Percentiles rank a stretch among this genome's conserved stretches.
Conservation (phyloP, 345 rosid species). For the Lepidium africanum region DNA sequence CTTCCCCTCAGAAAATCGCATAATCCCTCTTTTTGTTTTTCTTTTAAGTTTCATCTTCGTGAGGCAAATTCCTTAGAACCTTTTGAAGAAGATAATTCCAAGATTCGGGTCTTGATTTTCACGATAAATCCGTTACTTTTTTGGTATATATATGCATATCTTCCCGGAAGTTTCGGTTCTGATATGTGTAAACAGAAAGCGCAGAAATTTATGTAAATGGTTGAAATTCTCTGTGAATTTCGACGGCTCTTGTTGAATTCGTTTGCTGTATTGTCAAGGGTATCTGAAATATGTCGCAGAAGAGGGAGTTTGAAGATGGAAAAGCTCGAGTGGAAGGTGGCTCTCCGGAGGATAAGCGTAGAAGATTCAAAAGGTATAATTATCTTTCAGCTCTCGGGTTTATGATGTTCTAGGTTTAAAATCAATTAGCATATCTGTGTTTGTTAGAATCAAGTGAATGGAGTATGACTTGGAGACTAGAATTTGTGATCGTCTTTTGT, state of each 20-base stretch:
- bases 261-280: neutral
- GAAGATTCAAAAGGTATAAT: slow-evolving; percentile 54
- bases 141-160: neutral
- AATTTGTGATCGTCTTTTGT: neutral
- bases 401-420: neutral
- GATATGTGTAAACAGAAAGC: neutral
- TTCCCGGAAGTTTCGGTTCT: slow-evolving; percentile 3
- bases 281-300: slow-evolving; percentile 61
- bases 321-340: slow-evolving; percentile 45
- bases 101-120: slow-evolving; percentile 17
- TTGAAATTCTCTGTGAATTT: slow-evolving; percentile 14
- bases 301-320: slow-evolving; percentile 73
- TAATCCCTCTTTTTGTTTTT: neutral
- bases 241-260: slow-evolving; percentile 14
- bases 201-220: slow-evolving; percentile 8
- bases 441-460: neutral
- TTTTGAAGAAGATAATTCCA: slow-evolving; percentile 16
- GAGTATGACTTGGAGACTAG: neutral
- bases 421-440: neutral
- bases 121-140: slow-evolving; percentile 13
- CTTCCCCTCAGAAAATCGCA: neutral
- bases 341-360: slow-evolving; percentile 60
- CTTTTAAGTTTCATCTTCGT: neutral
- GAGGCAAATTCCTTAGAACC: neutral
- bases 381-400: neutral